Base-by-base conservation (phyloP, 164 flowering plant species). In the Magnolia sinica region DNA sequence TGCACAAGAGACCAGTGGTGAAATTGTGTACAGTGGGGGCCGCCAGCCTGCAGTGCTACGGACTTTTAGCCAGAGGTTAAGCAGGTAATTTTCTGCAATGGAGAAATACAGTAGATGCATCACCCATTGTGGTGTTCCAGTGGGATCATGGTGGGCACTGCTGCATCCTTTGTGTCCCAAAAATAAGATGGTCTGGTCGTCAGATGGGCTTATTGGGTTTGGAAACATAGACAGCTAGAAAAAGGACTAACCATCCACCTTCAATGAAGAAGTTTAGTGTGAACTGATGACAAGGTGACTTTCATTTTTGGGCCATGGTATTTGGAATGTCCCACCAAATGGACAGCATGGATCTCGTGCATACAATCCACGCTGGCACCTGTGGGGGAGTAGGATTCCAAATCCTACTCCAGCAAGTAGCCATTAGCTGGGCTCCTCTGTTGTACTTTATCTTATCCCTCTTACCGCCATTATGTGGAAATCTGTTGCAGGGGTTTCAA, bases 31-130 rank as follows among this genome's bases (percentile, higher is more conserved):
- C 78, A 85, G 89, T 72, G 88, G 91, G 8, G 95, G 94, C 5
- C 90, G 93, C 49, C 95, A 90, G 71, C 97, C 97, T 76, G 92
- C 97, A 72, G 94, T 89, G 13, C 76, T 91, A 45, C 83, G 97
- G 70, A 85, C 93, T 37, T 87, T 91, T 76, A 88, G 94, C 74
- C 97, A 89, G 82, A 88, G 88, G 78, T 82, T 92, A 71, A 82
- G 91, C 89, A 85, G 95, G 97, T 92, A 76, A 84, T 63, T 14
- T 8, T 31, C 29, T 37, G 61, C 49, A 55, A 9, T 55, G 2
- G 61, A 55, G 61, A 4, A 37, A 37, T 37, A 37, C 45, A 5
- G 45, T 37, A 0, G 45, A 37, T 37, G 45, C 45, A 37, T 37
- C 45, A 3, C 45, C 45, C 45, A 5, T 37, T 37, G 45, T 0